Base-by-base conservation (phyloP, 73 alveolate genomes). In the Uronychia setigera region DNA sequence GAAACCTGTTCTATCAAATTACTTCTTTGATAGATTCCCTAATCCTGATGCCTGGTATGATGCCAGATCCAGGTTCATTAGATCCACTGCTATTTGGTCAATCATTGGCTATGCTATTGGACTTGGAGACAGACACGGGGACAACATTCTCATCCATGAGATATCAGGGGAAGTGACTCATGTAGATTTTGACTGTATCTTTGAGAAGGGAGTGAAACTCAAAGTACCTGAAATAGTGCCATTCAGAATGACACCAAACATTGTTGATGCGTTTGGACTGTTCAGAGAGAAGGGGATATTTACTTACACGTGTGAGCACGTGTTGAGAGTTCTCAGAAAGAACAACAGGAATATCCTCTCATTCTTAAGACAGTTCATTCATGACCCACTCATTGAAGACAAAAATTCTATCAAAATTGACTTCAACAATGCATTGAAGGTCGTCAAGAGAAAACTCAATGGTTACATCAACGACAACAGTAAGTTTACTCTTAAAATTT, bases 101-200 rank as follows among this genome's bases (percentile, higher is more conserved):
- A 96, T 97, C 92, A 85, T 97, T 32, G 96, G 98, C 29, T 97
- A 91, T 88, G 88, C 96, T 1, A 95, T 97, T 26, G 99, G 99
- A 1, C 91, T 98, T 35, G 99, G 99, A 19, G 99, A 98, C 90
- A 92, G 99, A 83, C 99, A 98, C 81, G 93, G 96, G 26, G 99
- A 97, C 59, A 98, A 98, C 91, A 98, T 98, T 32, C 84, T 98
- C 81, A 89, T 96, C 26, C 95, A 93, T 83, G 60, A 81, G 60
- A 79, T 32, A 28, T 82, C 93, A 58, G 99, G 99, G 27, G 98
- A 98, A 79, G 91, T 98, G 14, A 89, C 95, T 32, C 99, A 96
- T 91, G 96, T 97, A 28, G 99, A 98, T 88, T 98, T 97, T 82
- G 99, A 97, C 5, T 96, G 98, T 82, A 96, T 98, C n/a, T 97